phyloP scores from a whole-genome alignment of 345 rosid species.

The Gynandropsis gynandra region DNA sequence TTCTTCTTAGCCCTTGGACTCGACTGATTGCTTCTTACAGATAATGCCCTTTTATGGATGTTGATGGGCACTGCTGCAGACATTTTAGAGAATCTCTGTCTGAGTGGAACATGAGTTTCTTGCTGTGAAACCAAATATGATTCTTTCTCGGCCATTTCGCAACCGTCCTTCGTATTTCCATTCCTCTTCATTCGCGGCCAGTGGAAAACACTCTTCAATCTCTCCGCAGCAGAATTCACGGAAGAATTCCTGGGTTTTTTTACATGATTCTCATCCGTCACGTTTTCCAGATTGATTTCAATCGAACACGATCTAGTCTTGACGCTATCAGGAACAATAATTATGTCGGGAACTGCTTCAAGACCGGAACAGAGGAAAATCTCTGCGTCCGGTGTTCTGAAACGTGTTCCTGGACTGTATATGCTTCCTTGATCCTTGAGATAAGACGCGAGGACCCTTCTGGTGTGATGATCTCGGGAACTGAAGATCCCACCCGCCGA shows the following conservation, averaged over 20 bases:
- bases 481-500: conserved; percentile 73
- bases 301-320: conserved; percentile 48
- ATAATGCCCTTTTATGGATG: conserved; percentile 53
- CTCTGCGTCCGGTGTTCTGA: conserved; percentile 61
- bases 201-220: conserved; percentile 47
- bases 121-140: conserved; percentile 26
- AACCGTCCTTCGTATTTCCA: conserved; percentile 26
- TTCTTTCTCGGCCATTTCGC: conserved; percentile 22
- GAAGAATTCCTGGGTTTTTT: conserved; percentile 41
- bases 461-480: conserved; percentile 41
- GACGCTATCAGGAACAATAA: conserved; percentile 31
- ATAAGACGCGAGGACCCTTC: conserved; percentile 56
- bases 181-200: conserved; percentile 54
- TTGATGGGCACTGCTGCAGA: conserved; percentile 35
- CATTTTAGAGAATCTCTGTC: conserved; percentile 57
- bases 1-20: conserved; percentile 79
- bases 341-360: conserved; percentile 42
- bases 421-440: conserved; percentile 61
- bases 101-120: conserved; percentile 41
- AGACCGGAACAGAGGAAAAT: conserved; percentile 51
- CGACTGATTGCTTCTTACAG: conserved; percentile 71
- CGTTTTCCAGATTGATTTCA: conserved; percentile 35
- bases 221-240: conserved; percentile 46
- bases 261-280: conserved; percentile 36
- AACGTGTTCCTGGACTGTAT: conserved; percentile 75